phyloP scores from a whole-genome alignment of 1,284 basidiomycete genomes.

The Melampsora abietis-canadensis region DNA sequence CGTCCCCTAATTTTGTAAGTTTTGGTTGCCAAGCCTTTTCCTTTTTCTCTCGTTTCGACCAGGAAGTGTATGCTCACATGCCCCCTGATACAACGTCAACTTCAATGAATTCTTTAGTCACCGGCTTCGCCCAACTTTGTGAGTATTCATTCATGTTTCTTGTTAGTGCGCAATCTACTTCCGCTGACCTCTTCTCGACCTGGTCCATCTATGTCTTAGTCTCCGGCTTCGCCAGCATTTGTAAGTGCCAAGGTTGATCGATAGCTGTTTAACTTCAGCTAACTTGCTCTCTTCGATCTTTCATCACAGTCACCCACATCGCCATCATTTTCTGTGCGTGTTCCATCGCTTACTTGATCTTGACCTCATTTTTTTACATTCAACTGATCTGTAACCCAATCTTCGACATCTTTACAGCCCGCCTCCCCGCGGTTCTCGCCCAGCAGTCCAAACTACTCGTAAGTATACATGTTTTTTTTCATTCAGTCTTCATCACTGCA shows the following conservation, averaged over 20 bases:
- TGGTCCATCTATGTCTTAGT: constrained; percentile 6
- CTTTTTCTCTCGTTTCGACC: background rate
- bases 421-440: constrained; percentile 47
- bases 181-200: background rate
- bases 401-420: constrained; percentile 9
- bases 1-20: constrained; percentile 42
- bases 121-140: constrained; percentile 44
- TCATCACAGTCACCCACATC: constrained; percentile 39
- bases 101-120: constrained; percentile 19
- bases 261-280: too few species aligned
- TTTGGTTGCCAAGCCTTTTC: background rate
- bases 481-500: background rate
- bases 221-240: constrained; percentile 43
- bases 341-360: too few species aligned
- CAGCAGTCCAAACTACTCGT: constrained; percentile 51
- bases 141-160: background rate
- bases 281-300: background rate
- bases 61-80: background rate
- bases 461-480: constrained; percentile 44
- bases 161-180: background rate
- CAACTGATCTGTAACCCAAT: background rate
- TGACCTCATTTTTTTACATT: background rate
- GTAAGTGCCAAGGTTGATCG: background rate
- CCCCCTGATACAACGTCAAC: constrained; percentile 1
- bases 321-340: constrained; percentile 42